Evolutionary conservation across 2,329 filamentous ascomycete genomes (phyloP), one percentile per base, ranked within the genome.

Genomic region (Cytospora paraplurivora): DNA sequence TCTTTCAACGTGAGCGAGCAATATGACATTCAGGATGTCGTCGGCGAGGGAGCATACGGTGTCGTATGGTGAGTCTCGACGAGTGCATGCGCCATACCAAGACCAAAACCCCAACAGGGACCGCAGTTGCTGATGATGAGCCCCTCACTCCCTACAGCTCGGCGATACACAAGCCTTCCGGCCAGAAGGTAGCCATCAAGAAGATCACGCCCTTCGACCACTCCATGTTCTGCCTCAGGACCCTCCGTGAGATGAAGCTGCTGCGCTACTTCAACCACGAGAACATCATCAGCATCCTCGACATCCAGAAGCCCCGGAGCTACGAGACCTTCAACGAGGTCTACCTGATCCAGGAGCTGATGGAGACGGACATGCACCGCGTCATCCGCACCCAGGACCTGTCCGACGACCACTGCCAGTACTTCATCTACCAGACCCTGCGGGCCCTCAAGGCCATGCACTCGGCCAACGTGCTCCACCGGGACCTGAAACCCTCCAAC

Each of bases 1-100:
- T 98, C 93, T 62, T 99, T 99, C 88, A 99, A 99, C 75, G 95
- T 99, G 68, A 97, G 93, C 74, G 95, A 99, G 78, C 95, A 99
- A 78, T 99, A 99, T 76, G 95, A 99, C 75, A 99, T 99, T 70
- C 94, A 98, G 77, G 95, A 99, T 88, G 95, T 99, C 56, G 96
- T 99, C 66, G 95, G 95, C 70, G 95, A 99, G 79, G 95, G 95
- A 74, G 95, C 95, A 69, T 99, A 99, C 74, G 95, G 95, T 77
- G 94, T 99, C 69, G 95, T 99, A 70, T 98, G 95, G 93, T 97
- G 85, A 76, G 90, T 80, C 62, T 55, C 10, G 41, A 52, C 50
- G 11, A 13, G 34, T 8, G 53, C 32, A 13, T 4, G 44, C 44
- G n/a, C n/a, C 41, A 8, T n/a, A 8, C 41, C 41, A 13, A 7